These are phyloP conservation scores for Penicillium chermesinum DNA, from an alignment of 495 filamentous ascomycete genomes.

Conservation along the genomic window DNA sequence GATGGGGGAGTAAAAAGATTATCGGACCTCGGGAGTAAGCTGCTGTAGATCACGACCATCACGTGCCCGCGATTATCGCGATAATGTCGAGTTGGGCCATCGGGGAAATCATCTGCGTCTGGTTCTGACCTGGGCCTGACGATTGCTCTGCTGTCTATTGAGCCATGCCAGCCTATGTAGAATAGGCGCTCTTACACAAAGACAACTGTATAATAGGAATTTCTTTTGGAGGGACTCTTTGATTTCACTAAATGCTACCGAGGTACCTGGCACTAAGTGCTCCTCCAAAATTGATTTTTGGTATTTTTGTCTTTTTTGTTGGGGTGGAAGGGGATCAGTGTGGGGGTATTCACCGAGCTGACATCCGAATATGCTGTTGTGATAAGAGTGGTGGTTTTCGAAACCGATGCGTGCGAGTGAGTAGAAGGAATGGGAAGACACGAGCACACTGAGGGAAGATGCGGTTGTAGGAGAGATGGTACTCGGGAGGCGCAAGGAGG, in stretches of 20 bases:
- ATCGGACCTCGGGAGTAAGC: conserved; percentile 15
- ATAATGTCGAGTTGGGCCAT: neutral
- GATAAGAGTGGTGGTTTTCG: neutral
- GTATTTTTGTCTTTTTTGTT: conserved; percentile 14
- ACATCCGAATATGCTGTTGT: neutral
- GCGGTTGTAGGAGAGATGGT: neutral
- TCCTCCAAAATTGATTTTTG: conserved; percentile 28
- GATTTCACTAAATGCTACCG: conserved; percentile 29
- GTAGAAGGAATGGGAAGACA: neutral
- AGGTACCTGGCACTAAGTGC: conserved; percentile 22
- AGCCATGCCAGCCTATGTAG: too few species aligned
- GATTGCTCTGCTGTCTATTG: too few species aligned
- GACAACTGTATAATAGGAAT: too few species aligned
- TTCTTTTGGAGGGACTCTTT: conserved; percentile 24
- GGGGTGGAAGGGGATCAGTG: conserved; percentile 7
- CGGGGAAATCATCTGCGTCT: too few species aligned
- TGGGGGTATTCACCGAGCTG: neutral
- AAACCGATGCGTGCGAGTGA: neutral
- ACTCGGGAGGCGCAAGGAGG: neutral
- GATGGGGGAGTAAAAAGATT: conserved; percentile 3
- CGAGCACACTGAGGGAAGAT: neutral
- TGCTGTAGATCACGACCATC: conserved; percentile 16
- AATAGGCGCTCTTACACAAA: too few species aligned
- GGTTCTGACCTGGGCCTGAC: too few species aligned
- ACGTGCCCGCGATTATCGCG: conserved; percentile 3